Evolutionary conservation across 768 basidiomycete species (phyloP).

Genomic region (Trametes coccinea): DNA sequence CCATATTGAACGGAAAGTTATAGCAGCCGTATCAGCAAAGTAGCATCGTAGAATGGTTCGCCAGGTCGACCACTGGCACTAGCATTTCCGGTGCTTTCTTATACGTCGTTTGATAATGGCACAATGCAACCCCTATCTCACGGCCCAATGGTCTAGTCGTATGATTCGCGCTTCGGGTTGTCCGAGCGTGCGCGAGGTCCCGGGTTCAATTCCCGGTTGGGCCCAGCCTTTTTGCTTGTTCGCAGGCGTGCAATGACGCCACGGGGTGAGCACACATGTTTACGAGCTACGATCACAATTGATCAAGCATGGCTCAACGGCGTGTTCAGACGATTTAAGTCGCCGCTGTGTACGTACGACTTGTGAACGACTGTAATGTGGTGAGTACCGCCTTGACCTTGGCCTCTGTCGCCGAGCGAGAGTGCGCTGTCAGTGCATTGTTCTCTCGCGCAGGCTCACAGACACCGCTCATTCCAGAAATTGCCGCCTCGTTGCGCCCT

Average conservation of each 20-base stretch:
- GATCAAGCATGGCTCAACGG: too few species aligned
- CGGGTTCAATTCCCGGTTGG: slow-evolving; percentile 45
- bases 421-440: neutral
- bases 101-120: neutral
- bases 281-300: too few species aligned
- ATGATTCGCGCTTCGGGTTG: slow-evolving; percentile 37
- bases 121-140: neutral
- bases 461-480: neutral
- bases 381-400: neutral
- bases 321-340: neutral
- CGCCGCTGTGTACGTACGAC: neutral
- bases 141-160: slow-evolving; percentile 38
- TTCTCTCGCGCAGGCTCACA: neutral
- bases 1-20: slow-evolving; percentile 46
- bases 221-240: slow-evolving; percentile 25
- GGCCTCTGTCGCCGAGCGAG: neutral
- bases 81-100: too few species aligned
- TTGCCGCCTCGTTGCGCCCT: slow-evolving; percentile 21
- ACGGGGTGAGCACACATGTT: neutral
- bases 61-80: too few species aligned
- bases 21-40: neutral
- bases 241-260: neutral
- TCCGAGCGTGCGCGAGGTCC: slow-evolving; percentile 36
- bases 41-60: neutral
- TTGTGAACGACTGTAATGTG: slow-evolving; percentile 1